Conservation (phyloP, 306 rosid genomes). For the Vigna angularis region DNA sequence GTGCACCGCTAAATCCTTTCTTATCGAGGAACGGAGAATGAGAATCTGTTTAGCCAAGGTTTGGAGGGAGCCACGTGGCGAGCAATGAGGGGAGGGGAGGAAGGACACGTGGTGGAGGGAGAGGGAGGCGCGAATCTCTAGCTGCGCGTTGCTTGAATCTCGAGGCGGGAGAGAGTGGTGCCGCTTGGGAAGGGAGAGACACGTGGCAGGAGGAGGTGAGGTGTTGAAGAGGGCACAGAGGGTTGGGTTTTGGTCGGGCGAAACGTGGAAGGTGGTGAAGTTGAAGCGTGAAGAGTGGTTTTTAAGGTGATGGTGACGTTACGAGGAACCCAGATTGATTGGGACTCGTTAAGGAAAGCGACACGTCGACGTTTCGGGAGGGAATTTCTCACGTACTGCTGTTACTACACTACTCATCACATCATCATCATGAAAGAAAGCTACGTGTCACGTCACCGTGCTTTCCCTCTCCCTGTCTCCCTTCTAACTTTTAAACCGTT, state of each 20-base stretch:
- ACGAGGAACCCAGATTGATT: background rate
- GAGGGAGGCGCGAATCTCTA: background rate
- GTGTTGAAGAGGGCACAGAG: background rate
- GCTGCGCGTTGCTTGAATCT: background rate
- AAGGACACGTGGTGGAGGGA: background rate
- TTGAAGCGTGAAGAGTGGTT: background rate
- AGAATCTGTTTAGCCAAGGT: conserved; percentile 16
- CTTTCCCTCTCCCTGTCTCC: no score
- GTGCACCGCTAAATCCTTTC: conserved; percentile 44
- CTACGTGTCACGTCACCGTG: no score
- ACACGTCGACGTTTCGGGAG: background rate
- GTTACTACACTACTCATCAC: no score
- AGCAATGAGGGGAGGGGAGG: background rate
- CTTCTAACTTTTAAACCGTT: no score
- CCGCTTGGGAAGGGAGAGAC: background rate
- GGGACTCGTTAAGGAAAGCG: background rate
- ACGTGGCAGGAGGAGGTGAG: background rate
- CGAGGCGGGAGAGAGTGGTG: background rate
- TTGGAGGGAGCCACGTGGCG: background rate
- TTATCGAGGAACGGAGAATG: conserved; percentile 18
- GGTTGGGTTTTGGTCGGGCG: background rate
- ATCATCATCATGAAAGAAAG: no score
- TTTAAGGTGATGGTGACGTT: conserved; percentile 9
- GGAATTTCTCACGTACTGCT: background rate
- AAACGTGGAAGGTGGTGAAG: conserved; percentile 15